phyloP scores from a whole-genome alignment of 2,329 filamentous ascomycete species.

The Phialemonium atrogriseum region DNA sequence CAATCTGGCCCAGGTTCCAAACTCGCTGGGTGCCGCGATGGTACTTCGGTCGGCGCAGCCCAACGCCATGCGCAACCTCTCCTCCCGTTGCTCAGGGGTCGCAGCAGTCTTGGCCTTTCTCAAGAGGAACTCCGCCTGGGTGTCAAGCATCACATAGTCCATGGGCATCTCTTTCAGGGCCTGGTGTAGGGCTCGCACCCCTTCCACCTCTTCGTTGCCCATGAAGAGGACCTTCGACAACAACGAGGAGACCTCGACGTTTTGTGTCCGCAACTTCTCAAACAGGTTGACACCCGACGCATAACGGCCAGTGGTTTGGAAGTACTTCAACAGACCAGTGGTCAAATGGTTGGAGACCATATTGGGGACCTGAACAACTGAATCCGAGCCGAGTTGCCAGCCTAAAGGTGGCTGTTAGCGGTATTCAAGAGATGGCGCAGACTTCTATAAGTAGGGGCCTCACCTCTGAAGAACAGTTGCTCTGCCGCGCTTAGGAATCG shows the following conservation, averaged over 20 bases:
- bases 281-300: constrained; percentile 96
- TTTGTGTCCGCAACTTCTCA: constrained; percentile 84
- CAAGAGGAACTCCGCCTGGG: constrained; percentile 85
- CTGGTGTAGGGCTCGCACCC: constrained; percentile 78
- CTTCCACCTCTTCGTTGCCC: constrained; percentile 95
- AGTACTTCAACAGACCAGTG: constrained; percentile 87
- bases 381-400: constrained; percentile 93
- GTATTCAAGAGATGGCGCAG: not conserved
- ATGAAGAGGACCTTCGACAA: constrained; percentile 86
- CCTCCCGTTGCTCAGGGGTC: constrained; percentile 47
- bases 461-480: constrained; percentile 88
- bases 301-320: constrained; percentile 89
- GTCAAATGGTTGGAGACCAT: constrained; percentile 94
- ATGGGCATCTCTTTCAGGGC: constrained; percentile 87
- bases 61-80: constrained; percentile 74
- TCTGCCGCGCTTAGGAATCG: constrained; percentile 92
- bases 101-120: constrained; percentile 62
- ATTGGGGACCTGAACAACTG: constrained; percentile 94
- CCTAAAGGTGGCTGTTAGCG: constrained; percentile 61
- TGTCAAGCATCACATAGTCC: constrained; percentile 95
- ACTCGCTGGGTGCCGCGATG: constrained; percentile 91
- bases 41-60: constrained; percentile 93
- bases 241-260: constrained; percentile 88
- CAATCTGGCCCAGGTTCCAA: constrained; percentile 89
- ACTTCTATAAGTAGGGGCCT: constrained; percentile 1